Conservation (phyloP, 176 grass and related monocot species). For the Rhynchospora pubera region DNA sequence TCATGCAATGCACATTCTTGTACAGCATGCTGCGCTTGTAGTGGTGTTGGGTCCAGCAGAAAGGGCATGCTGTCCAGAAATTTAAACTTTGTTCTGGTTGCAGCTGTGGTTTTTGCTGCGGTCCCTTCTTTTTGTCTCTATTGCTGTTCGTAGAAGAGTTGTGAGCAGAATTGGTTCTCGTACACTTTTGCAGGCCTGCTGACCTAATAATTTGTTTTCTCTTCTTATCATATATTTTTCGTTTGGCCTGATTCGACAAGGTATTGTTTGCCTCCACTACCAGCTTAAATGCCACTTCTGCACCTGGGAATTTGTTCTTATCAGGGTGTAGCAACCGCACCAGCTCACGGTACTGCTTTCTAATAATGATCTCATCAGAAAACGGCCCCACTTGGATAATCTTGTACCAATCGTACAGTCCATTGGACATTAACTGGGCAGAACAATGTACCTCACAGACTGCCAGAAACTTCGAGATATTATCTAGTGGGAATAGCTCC, state of each 20-base stretch:
- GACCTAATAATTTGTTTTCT: conserved; percentile 7
- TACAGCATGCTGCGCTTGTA: conserved; percentile 43
- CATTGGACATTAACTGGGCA: conserved; percentile 43
- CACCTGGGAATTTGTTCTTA: conserved; percentile 76
- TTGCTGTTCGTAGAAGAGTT: conserved; percentile 33
- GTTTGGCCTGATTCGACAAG: conserved; percentile 50
- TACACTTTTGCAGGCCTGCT: background rate
- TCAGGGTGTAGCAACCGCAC: conserved; percentile 84
- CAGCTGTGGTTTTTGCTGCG: conserved; percentile 17
- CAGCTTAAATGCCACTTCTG: conserved; percentile 92
- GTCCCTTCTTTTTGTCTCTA: background rate
- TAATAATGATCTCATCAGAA: conserved; percentile 50
- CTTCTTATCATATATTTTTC: conserved; percentile 58
- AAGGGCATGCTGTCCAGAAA: conserved; percentile 74
- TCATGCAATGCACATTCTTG: conserved; percentile 31
- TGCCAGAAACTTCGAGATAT: conserved; percentile 52
- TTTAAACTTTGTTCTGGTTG: background rate
- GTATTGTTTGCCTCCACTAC: conserved; percentile 58
- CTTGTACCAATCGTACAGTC: conserved; percentile 49
- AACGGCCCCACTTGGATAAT: conserved; percentile 65
- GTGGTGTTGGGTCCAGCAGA: conserved; percentile 46
- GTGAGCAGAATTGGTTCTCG: background rate
- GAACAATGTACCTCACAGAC: conserved; percentile 77
- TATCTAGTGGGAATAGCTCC: conserved; percentile 66
- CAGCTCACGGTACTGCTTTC: conserved; percentile 80